These are phyloP conservation scores for Erodium texanum DNA, from an alignment of 441 rosid genomes.

Conservation along the genomic window DNA sequence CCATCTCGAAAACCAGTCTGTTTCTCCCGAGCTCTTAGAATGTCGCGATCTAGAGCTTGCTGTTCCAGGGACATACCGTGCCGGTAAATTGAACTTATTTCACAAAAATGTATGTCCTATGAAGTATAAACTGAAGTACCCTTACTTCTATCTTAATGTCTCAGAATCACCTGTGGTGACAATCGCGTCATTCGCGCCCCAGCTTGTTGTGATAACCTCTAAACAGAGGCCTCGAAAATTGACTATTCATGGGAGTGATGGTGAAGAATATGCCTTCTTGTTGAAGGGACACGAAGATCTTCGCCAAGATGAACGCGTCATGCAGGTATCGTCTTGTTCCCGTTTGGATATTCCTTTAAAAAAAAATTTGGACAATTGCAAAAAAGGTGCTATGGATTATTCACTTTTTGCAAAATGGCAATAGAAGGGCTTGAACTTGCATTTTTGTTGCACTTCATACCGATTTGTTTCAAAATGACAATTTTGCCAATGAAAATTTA, in stretches of 20 bases:
- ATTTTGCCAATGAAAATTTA: too few species aligned
- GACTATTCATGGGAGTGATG: constrained; percentile 94
- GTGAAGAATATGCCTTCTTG: constrained; percentile 88
- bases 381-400: too few species aligned
- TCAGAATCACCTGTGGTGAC: constrained; percentile 87
- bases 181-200: constrained; percentile 79
- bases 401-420: too few species aligned
- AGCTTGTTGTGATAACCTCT: constrained; percentile 87
- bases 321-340: constrained; percentile 60
- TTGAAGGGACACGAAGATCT: constrained; percentile 98
- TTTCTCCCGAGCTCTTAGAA: constrained; percentile 85
- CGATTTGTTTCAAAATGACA: too few species aligned
- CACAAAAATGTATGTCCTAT: constrained; percentile 8
- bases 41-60: constrained; percentile 96
- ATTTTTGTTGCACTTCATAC: too few species aligned
- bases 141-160: constrained; percentile 7
- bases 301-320: constrained; percentile 99
- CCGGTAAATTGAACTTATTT: constrained; percentile 43
- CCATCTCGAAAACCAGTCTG: constrained; percentile 48
- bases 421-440: too few species aligned
- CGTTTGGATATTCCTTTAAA: background rate
- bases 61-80: constrained; percentile 95
- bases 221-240: constrained; percentile 96
- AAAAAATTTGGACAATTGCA: background rate
- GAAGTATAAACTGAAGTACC: constrained; percentile 8